Evolutionary conservation across 2,329 filamentous ascomycete species (phyloP), one percentile per base, ranked within the genome.

Genomic region (Penicillium sp.): DNA sequence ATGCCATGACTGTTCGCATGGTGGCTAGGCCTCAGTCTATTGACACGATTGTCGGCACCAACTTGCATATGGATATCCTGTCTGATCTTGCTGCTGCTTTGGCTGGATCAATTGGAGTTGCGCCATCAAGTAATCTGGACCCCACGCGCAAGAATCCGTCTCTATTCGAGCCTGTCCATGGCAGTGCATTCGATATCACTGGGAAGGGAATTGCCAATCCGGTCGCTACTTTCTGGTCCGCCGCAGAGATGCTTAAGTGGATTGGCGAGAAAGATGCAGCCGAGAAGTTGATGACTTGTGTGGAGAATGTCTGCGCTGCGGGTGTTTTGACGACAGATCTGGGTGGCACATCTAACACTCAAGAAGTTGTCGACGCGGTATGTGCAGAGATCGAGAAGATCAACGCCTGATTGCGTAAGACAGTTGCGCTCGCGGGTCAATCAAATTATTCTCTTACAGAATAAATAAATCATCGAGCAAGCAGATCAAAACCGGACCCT

Each of bases 61-160:
- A 85, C 60, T 64, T 85, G 59, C 71, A 83, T 75, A 87, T 86
- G 43, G 87, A 90, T 58, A 89, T 90, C 55, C 79, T 91, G 3
- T 89, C 87, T 0, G 88, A 91, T 67, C 78, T 91, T 35, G 89
- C 88, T 2, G 88, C 89, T 10, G 87, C 87, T 0, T 76, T 91
- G 6, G 87, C 88, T 1, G 88, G 88, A 0, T 87, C 84, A 1
- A 91, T 91, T 62, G 88, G 89, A 10, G 89, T 91, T 54, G 88
- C 88, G 4, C 87, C 88, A 1, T 89, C 87, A 0, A 85, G 82
- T 58, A 90, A 89, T 66, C 76, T 91, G 1, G 87, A 91, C 65
- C 87, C 88, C 0, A 86, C 83, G 7, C 76, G 84, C 22, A 74
- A 82, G 64, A 85, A 84, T 62, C 86, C 86, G 0, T 85, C 82